Conservation (phyloP, 2,329 filamentous ascomycete genomes). For the Penicillium oxalicum region DNA sequence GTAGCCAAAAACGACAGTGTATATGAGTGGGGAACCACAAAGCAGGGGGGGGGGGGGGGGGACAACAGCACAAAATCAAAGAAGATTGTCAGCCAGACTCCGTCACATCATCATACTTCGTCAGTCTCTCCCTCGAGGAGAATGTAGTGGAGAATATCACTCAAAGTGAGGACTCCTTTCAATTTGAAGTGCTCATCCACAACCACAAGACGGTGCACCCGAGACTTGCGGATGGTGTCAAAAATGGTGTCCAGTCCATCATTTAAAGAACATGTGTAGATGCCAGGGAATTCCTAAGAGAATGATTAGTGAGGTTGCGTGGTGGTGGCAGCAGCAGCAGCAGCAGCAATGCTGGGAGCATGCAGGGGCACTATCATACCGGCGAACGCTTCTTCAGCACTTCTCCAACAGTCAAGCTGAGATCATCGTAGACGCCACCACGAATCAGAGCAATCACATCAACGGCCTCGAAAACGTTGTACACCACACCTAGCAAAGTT, state of each 20-base stretch:
- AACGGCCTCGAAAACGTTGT: constrained; percentile 97
- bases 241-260: constrained; percentile 94
- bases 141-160: constrained; percentile 94
- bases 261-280: constrained; percentile 89
- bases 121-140: constrained; percentile 71
- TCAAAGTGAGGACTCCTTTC: constrained; percentile 84
- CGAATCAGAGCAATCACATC: constrained; percentile 96
- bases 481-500: constrained; percentile 53
- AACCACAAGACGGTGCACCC: constrained; percentile 87
- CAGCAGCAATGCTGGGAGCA: too few relatives aligned
- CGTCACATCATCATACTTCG: constrained; percentile 29
- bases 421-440: constrained; percentile 84
- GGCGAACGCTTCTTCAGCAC: constrained; percentile 80
- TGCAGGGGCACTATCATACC: constrained; percentile 37
- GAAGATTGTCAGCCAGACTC: constrained; percentile 1
- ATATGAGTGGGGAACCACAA: constrained; percentile 7
- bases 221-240: constrained; percentile 89
- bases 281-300: constrained; percentile 73
- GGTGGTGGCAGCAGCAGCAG: not conserved
- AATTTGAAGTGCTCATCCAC: constrained; percentile 85
- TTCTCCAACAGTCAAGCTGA: constrained; percentile 79
- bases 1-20: constrained; percentile 16
- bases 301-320: constrained; percentile 3
- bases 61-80: too few relatives aligned
- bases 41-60: too few relatives aligned